Evolutionary conservation across 176 grass and related monocot genomes (phyloP), one percentile per base, ranked within the genome.

Genomic region (Zoysia pacifica): DNA sequence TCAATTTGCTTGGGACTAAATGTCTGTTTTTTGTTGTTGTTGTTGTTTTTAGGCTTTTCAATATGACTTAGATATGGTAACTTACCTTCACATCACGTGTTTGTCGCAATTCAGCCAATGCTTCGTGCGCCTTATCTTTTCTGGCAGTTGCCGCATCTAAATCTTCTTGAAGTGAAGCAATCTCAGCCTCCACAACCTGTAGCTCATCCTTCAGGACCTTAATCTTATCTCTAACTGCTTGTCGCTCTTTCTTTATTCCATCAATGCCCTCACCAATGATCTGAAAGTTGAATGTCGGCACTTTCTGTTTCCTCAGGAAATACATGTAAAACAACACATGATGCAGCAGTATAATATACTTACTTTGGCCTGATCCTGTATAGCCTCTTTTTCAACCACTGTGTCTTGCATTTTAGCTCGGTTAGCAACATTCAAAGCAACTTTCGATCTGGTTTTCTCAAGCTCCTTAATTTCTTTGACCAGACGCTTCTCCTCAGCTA

Each of bases 311-410:
- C 38, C 47, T 48, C 43, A 70, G 40, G 5, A 79, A 76, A 56
- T 54, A 88, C 46, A 74, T 62, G 69, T 44, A 19, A 61, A 69
- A 66, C 51, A 78, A 67, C 76, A 18, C 8, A 45, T 18, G 44
- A 78, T 73, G 52, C 75, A 76, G 6, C 43, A 67, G 63, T 12
- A 81, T 10, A 64, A 20, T 18, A 60, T 48, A 92, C 86, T 89
- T 93, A 99, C 96, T 87, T 95, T 95, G 70, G 91, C 92, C 83
- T 95, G 90, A 74, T 79, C 96, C 58, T 99, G 92, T 87, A 99
- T 86, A 35, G 75, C 63, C 10, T 93, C 96, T 91, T 90, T 99
- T 75, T 99, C 89, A 73, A 89, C 83, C 19, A 89, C 84, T 46
- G 87, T 81, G 69, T 91, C 92, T 79, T 91, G 89, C 68, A 95